Evolutionary conservation across 306 rosid genomes (phyloP).

Genomic region (Castanea mollissima): DNA sequence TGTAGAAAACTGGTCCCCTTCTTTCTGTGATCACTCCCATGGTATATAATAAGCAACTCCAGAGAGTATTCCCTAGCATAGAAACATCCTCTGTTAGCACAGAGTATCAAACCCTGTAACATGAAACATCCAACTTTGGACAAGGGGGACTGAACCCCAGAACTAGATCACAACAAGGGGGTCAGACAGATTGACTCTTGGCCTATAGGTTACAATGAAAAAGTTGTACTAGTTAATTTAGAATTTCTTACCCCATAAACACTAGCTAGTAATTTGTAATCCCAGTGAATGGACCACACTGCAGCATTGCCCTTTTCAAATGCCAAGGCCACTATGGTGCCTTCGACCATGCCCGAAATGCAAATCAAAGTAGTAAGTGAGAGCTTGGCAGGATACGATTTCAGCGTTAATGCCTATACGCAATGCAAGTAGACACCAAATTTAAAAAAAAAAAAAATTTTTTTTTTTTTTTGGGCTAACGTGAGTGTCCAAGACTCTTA

Average conservation of each 20-base stretch:
- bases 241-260: conserved; percentile 39
- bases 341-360: conserved; percentile 31
- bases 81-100: conserved; percentile 5
- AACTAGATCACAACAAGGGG: too few species aligned
- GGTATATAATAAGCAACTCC: conserved; percentile 31
- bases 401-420: conserved; percentile 39
- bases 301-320: conserved; percentile 41
- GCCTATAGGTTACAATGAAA: background rate
- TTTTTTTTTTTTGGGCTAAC: too few species aligned
- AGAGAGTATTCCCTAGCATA: conserved; percentile 50
- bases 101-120: background rate
- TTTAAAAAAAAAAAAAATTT: too few species aligned
- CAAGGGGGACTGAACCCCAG: too few species aligned
- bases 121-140: background rate
- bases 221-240: background rate
- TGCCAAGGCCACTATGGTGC: conserved; percentile 34
- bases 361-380: conserved; percentile 52
- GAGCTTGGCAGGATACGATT: conserved; percentile 49
- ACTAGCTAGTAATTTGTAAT: conserved; percentile 35
- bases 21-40: conserved; percentile 41
- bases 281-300: conserved; percentile 46
- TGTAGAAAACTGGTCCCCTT: conserved; percentile 54
- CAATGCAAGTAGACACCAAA: background rate
- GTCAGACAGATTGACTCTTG: too few species aligned
- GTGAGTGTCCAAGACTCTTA: too few species aligned